Conservation (phyloP, 305 asterid species). For the Petunia hybrid region DNA sequence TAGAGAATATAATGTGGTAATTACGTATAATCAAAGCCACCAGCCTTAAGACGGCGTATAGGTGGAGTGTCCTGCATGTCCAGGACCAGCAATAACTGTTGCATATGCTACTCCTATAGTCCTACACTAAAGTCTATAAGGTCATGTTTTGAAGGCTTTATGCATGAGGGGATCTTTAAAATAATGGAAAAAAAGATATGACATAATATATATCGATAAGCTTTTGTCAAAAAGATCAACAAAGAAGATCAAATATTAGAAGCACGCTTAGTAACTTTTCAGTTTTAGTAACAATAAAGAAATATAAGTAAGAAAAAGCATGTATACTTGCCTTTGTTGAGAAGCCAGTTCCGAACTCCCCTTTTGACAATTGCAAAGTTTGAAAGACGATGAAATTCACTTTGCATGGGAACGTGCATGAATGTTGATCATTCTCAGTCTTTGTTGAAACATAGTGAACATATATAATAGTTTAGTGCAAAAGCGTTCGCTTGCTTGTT, state of each 20-base stretch:
- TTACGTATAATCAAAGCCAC: not conserved
- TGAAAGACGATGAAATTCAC: slow-evolving; percentile 4
- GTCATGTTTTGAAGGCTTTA: too few species aligned
- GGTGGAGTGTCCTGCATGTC: not conserved
- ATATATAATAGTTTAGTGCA: not conserved
- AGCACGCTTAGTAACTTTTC: not conserved
- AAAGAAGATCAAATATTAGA: not conserved
- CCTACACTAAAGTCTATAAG: too few species aligned
- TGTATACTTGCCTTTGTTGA: slow-evolving; percentile 25
- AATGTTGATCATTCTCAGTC: slow-evolving; percentile 1
- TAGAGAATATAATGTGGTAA: not conserved
- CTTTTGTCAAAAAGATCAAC: slow-evolving; percentile 8
- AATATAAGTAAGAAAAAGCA: not conserved
- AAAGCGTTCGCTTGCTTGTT: not conserved
- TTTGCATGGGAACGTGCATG: slow-evolving; percentile 10
- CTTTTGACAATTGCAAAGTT: slow-evolving; percentile 32
- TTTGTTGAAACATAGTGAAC: slow-evolving; percentile 1
- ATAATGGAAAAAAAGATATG: not conserved
- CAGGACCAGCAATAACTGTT: not conserved
- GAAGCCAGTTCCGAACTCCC: slow-evolving; percentile 16
- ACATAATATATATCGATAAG: not conserved
- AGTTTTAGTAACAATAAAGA: not conserved
- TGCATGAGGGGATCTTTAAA: too few species aligned
- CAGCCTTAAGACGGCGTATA: slow-evolving; percentile 3
- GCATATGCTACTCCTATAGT: too few species aligned